Evolutionary conservation across 805 yeast genomes (phyloP), one percentile per base, ranked within the genome.

Genomic region (Candida orba): DNA sequence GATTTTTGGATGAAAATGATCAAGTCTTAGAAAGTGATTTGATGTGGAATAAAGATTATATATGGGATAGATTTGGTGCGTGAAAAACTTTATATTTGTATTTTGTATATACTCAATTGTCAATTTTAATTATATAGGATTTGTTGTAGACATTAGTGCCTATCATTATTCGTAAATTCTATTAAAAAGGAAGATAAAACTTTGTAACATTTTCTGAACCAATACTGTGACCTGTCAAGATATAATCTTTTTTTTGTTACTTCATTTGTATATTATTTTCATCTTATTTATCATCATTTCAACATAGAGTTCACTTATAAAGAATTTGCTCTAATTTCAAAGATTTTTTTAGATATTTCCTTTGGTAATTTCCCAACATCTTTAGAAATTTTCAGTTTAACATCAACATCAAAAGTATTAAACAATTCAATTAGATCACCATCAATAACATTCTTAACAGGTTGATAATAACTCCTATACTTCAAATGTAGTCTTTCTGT

Each of bases 381-480:
- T 13, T 62, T 46, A 8, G 53, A 36, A 23, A 58, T 43, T 14
- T 40, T 23, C 53, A 8, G 71, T 24, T 54, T 43, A 1, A 36
- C 9, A 4, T 49, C 46, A 4, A 29, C 32, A 15, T 46, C 36
- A 15, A 53, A 38, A 7, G 14, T 23, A 14, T 49, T 52, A 55
- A 43, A 67, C 35, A 63, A 59, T 53, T 88, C 96, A 39, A 91
- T 68, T 14, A 86, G 66, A 58, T 93, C 98, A 9, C 99, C 99
- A 63, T 93, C 97, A 34, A 93, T 72, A 3, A 84, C 79, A 40
- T 78, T 73, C 49, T 79, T 81, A 3, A 73, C 75, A 0, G 97
- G 96, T n/a, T 77, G 79, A 59, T 87, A 88, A 56, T 82, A 84
- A 41, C 97, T 73, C 43, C 97, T 66, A 58, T 72, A 90, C 44